A percentile compares a stretch with the other conserved stretches of the same genome.
These are phyloP conservation scores for Globisporangium echinulatum DNA, from an alignment of 352 stramenopile genomes.

Conservation along the genomic window DNA sequence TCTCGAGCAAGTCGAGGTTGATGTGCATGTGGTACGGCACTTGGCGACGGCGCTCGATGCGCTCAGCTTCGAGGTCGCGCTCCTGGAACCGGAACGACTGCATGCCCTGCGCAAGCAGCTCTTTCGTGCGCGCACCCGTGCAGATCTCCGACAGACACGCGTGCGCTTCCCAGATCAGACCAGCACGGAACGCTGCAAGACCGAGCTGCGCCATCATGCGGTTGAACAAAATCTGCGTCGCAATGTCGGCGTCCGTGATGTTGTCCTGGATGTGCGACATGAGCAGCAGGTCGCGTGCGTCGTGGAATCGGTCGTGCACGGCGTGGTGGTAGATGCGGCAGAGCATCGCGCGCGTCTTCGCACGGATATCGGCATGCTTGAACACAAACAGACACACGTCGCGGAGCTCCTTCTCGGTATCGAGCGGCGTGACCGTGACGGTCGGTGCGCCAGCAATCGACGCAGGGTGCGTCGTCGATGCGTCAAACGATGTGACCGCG, in stretches of 20 bases:
- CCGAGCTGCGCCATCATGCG: constrained; percentile 91
- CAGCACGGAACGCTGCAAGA: constrained; percentile 95
- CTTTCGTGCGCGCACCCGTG: constrained; percentile 88
- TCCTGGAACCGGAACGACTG: constrained; percentile 90
- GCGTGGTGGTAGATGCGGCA: constrained; percentile 98
- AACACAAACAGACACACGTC: constrained; percentile 93
- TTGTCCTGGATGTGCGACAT: constrained; percentile 98
- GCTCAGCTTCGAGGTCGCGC: constrained; percentile 96
- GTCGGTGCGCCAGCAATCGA: constrained; percentile 66
- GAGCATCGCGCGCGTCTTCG: constrained; percentile 96
- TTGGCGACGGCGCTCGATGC: constrained; percentile 94
- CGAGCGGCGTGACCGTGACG: constrained; percentile 44
- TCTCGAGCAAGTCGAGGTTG: constrained; percentile 98
- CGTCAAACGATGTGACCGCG: constrained; percentile 47
- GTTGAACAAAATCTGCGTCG: constrained; percentile 98
- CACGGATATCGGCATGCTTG: constrained; percentile 88
- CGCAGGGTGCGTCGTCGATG: constrained; percentile 62
- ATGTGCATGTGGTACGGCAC: constrained; percentile 99
- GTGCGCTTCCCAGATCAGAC: constrained; percentile 94
- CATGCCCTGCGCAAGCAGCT: constrained; percentile 96
- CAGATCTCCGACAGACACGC: constrained; percentile 97
- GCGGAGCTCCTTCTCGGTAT: constrained; percentile 79
- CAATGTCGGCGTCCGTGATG: constrained; percentile 89
- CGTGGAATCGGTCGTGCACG: constrained; percentile 97
- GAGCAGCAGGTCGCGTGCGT: constrained; percentile 96